Percentiles rank a stretch among this genome's conserved stretches.
Evolutionary conservation across 495 filamentous ascomycete species (phyloP).

Genomic region (Letharia lupina): DNA sequence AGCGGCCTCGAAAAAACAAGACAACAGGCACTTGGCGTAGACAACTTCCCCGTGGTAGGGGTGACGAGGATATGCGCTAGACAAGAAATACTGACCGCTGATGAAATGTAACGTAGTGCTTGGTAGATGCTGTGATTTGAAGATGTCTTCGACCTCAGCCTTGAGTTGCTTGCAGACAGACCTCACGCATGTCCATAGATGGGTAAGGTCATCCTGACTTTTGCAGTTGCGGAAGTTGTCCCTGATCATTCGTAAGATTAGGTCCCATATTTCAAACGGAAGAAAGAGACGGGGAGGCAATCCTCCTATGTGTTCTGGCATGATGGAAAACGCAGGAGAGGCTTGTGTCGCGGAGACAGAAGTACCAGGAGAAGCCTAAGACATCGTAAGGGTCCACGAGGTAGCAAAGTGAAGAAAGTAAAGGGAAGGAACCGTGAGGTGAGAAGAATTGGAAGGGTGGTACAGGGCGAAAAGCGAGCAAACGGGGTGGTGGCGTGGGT

Average conservation of each 20-base stretch:
- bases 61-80: not conserved
- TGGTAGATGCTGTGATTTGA: not conserved
- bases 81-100: not conserved
- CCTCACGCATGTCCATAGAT: not conserved
- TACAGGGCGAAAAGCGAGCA: not conserved
- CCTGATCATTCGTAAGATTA: not conserved
- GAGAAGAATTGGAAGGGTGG: not conserved
- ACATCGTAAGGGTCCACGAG: not conserved
- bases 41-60: not conserved
- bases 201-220: not conserved
- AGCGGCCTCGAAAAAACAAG: not conserved
- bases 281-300: not conserved
- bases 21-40: not conserved
- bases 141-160: not conserved
- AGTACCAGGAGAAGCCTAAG: not conserved
- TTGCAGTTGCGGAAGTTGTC: not conserved
- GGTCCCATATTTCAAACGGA: not conserved
- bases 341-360: not conserved
- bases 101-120: not conserved
- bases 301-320: not conserved
- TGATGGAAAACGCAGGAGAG: not conserved
- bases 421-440: not conserved
- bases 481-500: not conserved
- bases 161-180: not conserved
- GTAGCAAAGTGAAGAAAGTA: not conserved